phyloP scores from a whole-genome alignment of 2,329 filamentous ascomycete genomes.

The Neopestalotiopsis sp. region DNA sequence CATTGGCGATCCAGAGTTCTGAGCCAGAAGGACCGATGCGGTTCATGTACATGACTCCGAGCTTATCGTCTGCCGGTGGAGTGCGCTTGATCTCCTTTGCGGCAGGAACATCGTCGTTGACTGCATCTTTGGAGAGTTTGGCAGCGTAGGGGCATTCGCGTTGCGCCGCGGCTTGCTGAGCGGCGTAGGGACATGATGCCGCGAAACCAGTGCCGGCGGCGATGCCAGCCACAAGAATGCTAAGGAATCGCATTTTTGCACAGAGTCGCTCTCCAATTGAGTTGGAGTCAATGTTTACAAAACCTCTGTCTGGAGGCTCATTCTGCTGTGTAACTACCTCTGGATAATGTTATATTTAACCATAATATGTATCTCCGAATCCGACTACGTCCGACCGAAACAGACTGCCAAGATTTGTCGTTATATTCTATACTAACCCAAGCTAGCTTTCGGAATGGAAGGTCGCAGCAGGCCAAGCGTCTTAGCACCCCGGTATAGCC shows the following conservation, averaged over 20 bases:
- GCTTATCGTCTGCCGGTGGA: background rate
- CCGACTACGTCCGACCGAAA: background rate
- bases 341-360: background rate
- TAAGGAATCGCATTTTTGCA: background rate
- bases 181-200: background rate
- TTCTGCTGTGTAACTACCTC: background rate
- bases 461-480: background rate
- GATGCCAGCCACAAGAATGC: background rate
- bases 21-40: slow-evolving; percentile 27
- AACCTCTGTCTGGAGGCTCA: background rate
- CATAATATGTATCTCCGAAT: background rate
- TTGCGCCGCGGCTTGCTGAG: background rate
- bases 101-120: background rate
- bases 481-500: background rate
- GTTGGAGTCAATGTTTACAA: background rate
- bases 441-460: background rate
- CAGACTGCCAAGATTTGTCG: background rate
- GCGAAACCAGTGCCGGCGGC: background rate
- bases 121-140: background rate
- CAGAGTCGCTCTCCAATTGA: background rate
- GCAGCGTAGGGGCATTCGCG: slow-evolving; percentile 2
- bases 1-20: slow-evolving; percentile 38
- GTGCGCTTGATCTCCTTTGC: background rate
- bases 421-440: background rate
- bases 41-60: slow-evolving; percentile 26